These are phyloP conservation scores for Saksenaea vasiformis DNA, from an alignment of 371 early-diverging fungal genomes.

Conservation along the genomic window DNA sequence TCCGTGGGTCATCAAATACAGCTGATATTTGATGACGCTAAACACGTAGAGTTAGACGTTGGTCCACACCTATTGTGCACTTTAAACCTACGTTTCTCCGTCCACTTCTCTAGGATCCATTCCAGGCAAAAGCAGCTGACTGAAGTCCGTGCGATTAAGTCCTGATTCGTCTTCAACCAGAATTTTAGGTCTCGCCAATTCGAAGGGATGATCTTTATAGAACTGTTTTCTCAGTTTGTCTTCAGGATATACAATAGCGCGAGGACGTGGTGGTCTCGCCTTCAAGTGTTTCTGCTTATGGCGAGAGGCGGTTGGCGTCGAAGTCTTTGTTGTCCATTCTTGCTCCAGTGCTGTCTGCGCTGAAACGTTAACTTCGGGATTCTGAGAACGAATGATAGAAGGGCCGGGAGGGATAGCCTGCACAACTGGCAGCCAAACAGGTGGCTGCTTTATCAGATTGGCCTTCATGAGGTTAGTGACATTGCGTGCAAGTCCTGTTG, in stretches of 20 bases:
- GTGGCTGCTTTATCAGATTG: constrained; percentile 54
- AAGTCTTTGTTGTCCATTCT: constrained; percentile 21
- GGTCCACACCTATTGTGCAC: not conserved
- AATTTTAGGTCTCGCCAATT: constrained; percentile 69
- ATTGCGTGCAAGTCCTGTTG: constrained; percentile 42
- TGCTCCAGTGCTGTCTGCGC: constrained; percentile 40
- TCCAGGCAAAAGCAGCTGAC: constrained; percentile 45
- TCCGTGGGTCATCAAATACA: constrained; percentile 67
- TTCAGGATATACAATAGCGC: constrained; percentile 83
- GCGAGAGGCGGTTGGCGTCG: constrained; percentile 21
- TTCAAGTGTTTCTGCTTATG: constrained; percentile 60
- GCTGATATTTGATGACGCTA: constrained; percentile 78
- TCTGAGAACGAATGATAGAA: constrained; percentile 59
- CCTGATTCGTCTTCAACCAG: constrained; percentile 61
- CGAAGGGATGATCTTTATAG: constrained; percentile 89
- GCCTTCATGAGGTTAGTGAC: constrained; percentile 56
- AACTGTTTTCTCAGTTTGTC: constrained; percentile 81
- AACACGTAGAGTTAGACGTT: constrained; percentile 1
- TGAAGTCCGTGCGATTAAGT: constrained; percentile 47
- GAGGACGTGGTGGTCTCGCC: constrained; percentile 58
- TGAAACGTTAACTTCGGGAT: constrained; percentile 42
- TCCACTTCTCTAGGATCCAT: constrained; percentile 58
- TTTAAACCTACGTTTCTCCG: constrained; percentile 68
- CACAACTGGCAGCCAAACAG: constrained; percentile 68
- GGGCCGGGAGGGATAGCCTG: constrained; percentile 64